These are phyloP conservation scores for Actinomortierella wolfii DNA, from an alignment of 371 early-diverging fungal genomes.

Conservation along the genomic window DNA sequence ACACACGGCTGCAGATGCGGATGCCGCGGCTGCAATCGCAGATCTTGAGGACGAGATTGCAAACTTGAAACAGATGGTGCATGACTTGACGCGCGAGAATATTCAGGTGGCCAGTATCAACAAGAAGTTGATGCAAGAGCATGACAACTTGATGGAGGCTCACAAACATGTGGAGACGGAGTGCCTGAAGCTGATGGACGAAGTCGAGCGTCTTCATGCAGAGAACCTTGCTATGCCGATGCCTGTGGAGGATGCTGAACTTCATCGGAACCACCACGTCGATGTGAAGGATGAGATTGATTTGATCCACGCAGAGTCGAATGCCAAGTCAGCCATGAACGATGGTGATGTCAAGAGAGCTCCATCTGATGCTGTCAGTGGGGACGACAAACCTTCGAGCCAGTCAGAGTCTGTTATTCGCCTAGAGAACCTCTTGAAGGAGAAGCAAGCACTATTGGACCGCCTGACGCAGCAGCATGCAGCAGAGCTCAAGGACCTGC, in stretches of 20 bases:
- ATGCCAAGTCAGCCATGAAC: no score
- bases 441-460: slow-evolving; percentile 59
- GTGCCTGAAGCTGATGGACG: slow-evolving; percentile 76
- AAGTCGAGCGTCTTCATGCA: slow-evolving; percentile 70
- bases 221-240: slow-evolving; percentile 55
- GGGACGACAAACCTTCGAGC: no score
- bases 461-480: slow-evolving; percentile 52
- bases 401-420: slow-evolving; percentile 37
- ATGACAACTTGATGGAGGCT: slow-evolving; percentile 60
- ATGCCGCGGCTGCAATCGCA: slow-evolving; percentile 30
- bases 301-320: no score
- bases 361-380: not conserved
- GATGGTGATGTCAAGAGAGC: not conserved
- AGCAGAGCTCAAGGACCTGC: slow-evolving; percentile 59
- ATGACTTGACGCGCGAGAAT: slow-evolving; percentile 48
- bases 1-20: slow-evolving; percentile 11
- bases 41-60: slow-evolving; percentile 42
- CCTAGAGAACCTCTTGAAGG: slow-evolving; percentile 49
- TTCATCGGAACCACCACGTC: slow-evolving; percentile 18
- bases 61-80: slow-evolving; percentile 32
- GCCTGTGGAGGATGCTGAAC: slow-evolving; percentile 28
- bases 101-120: slow-evolving; percentile 51
- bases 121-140: slow-evolving; percentile 55
- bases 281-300: not conserved
- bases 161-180: slow-evolving; percentile 73